A percentile compares a stretch with the other conserved stretches of the same genome.
phyloP scores from a whole-genome alignment of 805 yeast genomes.

The Brettanomyces custersianus region DNA sequence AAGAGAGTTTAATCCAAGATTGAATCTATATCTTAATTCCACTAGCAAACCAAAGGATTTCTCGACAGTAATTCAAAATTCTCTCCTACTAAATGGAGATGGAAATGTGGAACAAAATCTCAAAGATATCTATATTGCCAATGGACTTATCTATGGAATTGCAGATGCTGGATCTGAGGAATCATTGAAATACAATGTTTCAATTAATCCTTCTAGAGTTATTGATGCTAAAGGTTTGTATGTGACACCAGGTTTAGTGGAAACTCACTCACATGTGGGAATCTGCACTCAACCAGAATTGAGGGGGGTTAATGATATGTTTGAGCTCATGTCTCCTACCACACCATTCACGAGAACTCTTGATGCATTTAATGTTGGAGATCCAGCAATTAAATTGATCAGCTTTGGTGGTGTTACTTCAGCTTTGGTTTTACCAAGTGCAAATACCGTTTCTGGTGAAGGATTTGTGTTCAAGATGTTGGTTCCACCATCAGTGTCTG shows the following conservation, averaged over 20 bases:
- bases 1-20: conserved; percentile 1
- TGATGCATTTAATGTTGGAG: conserved; percentile 3
- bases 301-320: conserved; percentile 3
- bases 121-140: neutral
- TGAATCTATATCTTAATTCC: neutral
- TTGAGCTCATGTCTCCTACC: conserved; percentile 1
- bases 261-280: conserved; percentile 3
- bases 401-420: conserved; percentile 3
- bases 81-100: neutral
- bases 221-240: conserved; percentile 1
- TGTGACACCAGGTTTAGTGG: conserved; percentile 3
- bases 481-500: conserved; percentile 3
- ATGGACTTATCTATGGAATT: conserved; percentile 1
- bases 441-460: conserved; percentile 2
- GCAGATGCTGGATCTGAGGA: neutral
- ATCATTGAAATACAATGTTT: neutral
- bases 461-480: conserved; percentile 2
- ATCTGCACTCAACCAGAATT: conserved; percentile 3
- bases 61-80: neutral
- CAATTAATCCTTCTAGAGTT: neutral
- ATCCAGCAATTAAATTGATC: conserved; percentile 2
- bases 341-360: conserved; percentile 2
- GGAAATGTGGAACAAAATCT: neutral
- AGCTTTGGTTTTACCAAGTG: conserved; percentile 1
- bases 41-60: neutral